Base-by-base conservation (phyloP, 352 stramenopile species). In the Phytophthora meadii region DNA sequence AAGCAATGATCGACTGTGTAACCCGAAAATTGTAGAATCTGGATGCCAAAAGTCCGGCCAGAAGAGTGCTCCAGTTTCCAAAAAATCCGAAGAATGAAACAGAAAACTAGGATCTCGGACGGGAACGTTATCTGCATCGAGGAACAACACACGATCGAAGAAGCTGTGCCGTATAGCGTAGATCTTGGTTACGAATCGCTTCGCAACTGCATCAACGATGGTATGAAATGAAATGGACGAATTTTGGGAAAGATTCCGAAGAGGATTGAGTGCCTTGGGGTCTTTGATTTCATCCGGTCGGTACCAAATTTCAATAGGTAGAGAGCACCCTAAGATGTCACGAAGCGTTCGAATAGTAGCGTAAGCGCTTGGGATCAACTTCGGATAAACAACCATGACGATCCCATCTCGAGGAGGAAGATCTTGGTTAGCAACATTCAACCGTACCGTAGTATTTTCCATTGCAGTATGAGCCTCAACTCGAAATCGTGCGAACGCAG, bases 301-400 rank as follows among this genome's bases (percentile, higher is more conserved):
- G 45, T 69, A 88, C 81, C 81, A 89, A n/a, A 89, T 61, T 32
- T 89, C 81, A 46, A 90, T 81, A 1, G 79, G 81, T 34, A 90
- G 50, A 9, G 40, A 36, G 32, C 76, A 90, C 11, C 52, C 52
- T 22, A 79, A 60, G 12, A 53, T 37, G 1, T 78, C 19, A 28
- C 62, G 45, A 46, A 77, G 54, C 71, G 74, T 12, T 39, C 65
- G 47, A 68, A 72, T 68, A 2, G 64, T 72, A 9, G 64, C 64
- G 25, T 49, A 72, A 4, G 64, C 57, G 27, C 75, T 76, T 12
- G 74, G 52, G 14, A 87, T 30, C 19, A 83, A 30, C 39, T 78
- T 83, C 4, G 76, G 80, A 53, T 88, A 86, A 14, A 84, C 68
- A 8, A 87, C 75, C 60, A 90, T 82, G 39, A 84, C 54, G 40